A percentile compares a stretch with the other conserved stretches of the same genome.
phyloP scores from a whole-genome alignment of 495 filamentous ascomycete genomes.

The Aspergillus cavernicola region DNA sequence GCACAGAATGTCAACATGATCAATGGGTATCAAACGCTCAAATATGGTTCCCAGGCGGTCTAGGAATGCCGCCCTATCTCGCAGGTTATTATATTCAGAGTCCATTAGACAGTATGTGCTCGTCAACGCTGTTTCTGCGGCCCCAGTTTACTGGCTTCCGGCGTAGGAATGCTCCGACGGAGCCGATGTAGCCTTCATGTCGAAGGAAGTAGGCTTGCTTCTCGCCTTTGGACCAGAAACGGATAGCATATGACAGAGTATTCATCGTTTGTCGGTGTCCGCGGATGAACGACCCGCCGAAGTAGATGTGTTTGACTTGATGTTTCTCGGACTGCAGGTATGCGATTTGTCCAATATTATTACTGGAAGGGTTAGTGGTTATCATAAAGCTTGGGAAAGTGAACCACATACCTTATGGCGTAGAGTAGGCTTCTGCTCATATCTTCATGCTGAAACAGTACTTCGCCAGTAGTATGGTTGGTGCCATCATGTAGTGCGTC shows the following conservation, averaged over 20 bases:
- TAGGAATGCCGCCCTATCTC: not conserved
- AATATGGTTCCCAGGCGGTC: not conserved
- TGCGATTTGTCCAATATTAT: constrained; percentile 98
- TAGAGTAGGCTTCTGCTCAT: constrained; percentile 74
- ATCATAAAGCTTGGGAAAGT: not conserved
- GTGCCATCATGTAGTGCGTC: constrained; percentile 53
- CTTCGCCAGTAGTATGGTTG: constrained; percentile 23
- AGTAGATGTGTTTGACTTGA: constrained; percentile 87
- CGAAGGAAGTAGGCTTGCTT: constrained; percentile 95
- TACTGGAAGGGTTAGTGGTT: constrained; percentile 48
- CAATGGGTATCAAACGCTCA: constrained; percentile 23
- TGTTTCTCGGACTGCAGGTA: constrained; percentile 94
- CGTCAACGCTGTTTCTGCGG: constrained; percentile 68
- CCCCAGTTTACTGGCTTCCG: constrained; percentile 91
- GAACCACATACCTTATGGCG: constrained; percentile 59
- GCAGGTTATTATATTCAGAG: not conserved
- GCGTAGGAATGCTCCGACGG: constrained; percentile 91
- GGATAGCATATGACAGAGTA: constrained; percentile 90
- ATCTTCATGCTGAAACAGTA: constrained; percentile 58
- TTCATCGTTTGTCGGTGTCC: constrained; percentile 97
- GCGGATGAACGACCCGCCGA: constrained; percentile 94
- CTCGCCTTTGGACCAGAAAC: constrained; percentile 91
- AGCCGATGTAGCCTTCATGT: constrained; percentile 95
- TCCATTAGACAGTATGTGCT: constrained; percentile 29
- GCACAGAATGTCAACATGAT: constrained; percentile 13